Conservation (phyloP, 345 rosid species). For the Populus euphratica region DNA sequence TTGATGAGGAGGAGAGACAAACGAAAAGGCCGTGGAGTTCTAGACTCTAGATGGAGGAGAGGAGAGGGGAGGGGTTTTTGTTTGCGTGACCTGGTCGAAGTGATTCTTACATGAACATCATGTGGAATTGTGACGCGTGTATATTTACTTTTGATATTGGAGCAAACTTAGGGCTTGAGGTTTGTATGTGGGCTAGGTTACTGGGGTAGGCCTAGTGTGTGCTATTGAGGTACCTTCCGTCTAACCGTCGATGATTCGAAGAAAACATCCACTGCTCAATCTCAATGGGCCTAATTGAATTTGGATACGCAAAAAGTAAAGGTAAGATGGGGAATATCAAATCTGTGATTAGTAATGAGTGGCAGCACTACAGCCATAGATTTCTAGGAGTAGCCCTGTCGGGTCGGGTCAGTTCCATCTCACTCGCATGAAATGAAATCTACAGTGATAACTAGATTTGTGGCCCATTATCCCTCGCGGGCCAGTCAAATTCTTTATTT, state of each 20-base stretch:
- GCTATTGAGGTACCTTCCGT: background rate
- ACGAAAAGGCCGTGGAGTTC: background rate
- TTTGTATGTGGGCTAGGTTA: background rate
- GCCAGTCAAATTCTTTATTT: too few species aligned
- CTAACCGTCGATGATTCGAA: background rate
- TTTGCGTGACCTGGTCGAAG: background rate
- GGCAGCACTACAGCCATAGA: too few species aligned
- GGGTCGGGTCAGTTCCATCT: too few species aligned
- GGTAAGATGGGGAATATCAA: background rate
- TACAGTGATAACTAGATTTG: too few species aligned
- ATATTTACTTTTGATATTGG: too few species aligned
- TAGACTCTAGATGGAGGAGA: background rate
- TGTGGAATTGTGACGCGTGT: background rate
- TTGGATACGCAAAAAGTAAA: background rate
- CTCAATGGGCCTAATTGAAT: background rate
- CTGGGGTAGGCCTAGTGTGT: background rate
- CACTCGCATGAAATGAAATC: too few species aligned
- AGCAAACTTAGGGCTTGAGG: background rate
- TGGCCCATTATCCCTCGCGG: too few species aligned
- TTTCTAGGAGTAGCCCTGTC: too few species aligned
- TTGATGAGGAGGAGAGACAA: background rate
- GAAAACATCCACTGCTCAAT: too few species aligned
- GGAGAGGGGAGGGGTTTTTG: background rate
- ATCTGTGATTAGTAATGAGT: background rate
- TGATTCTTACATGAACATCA: background rate